phyloP scores from a whole-genome alignment of 768 basidiomycete species.

The Lentinula lateritia region DNA sequence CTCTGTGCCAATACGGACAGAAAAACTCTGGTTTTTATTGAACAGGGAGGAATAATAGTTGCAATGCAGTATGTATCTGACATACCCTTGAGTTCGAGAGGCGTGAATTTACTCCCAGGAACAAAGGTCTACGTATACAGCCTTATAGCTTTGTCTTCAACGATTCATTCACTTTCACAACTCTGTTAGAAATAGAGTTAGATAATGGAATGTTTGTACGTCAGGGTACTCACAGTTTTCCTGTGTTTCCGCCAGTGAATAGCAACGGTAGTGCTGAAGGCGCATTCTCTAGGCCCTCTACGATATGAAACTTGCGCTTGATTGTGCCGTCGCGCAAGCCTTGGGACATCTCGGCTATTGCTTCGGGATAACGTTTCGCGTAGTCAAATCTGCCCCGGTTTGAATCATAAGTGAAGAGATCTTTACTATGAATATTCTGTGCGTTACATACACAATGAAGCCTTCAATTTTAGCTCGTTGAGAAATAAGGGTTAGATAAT shows the following conservation, averaged over 20 bases:
- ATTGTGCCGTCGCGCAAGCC: slow-evolving; percentile 65
- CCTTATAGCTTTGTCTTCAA: neutral
- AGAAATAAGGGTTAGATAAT: slow-evolving; percentile 64
- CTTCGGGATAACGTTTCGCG: slow-evolving; percentile 48
- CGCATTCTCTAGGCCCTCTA: slow-evolving; percentile 70
- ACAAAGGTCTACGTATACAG: neutral
- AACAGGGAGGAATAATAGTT: too few species aligned
- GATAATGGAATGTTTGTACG: neutral
- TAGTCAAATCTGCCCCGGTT: slow-evolving; percentile 65
- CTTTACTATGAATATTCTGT: neutral
- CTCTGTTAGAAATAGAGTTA: neutral
- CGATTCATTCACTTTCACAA: slow-evolving; percentile 1
- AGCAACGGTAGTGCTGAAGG: slow-evolving; percentile 66
- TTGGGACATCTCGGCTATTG: slow-evolving; percentile 47
- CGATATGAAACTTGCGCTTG: slow-evolving; percentile 75
- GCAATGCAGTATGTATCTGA: too few species aligned
- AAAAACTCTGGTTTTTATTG: too few species aligned
- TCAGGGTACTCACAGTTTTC: slow-evolving; percentile 50
- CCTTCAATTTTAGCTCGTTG: slow-evolving; percentile 81
- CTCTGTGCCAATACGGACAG: too few species aligned
- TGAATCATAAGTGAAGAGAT: neutral
- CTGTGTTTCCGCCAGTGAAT: slow-evolving; percentile 72
- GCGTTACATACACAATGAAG: slow-evolving; percentile 64
- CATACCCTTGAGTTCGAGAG: too few species aligned
- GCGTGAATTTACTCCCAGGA: too few species aligned